Conservation (phyloP, 2,329 filamentous ascomycete genomes). For the Fusarium sp. region DNA sequence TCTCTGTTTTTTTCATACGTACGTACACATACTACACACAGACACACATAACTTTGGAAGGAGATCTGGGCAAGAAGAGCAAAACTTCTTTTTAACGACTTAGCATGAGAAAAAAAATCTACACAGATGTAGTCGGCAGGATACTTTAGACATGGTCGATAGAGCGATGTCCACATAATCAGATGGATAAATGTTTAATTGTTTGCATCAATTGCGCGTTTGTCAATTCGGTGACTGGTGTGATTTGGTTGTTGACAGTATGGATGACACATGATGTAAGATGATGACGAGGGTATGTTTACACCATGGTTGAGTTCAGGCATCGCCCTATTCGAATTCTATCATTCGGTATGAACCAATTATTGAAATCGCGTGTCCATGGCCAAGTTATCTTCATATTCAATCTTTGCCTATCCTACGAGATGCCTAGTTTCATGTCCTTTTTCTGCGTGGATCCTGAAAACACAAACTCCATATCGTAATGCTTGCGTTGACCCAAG, state of each 20-base stretch:
- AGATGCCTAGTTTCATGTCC: background rate
- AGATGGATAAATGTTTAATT: slow-evolving; percentile 43
- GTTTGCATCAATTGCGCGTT: slow-evolving; percentile 16
- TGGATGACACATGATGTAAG: too few species aligned
- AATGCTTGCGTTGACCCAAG: background rate
- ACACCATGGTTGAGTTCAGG: too few species aligned
- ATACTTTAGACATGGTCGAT: slow-evolving; percentile 44
- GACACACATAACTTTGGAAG: slow-evolving; percentile 29
- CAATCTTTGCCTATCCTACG: slow-evolving; percentile 10
- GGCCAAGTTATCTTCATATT: background rate
- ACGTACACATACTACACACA: slow-evolving; percentile 9
- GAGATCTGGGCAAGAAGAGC: slow-evolving; percentile 33
- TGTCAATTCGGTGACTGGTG: background rate
- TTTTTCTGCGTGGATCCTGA: background rate
- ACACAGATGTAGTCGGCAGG: slow-evolving; percentile 46
- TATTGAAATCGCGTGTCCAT: too few species aligned
- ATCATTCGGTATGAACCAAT: too few species aligned
- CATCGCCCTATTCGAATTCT: too few species aligned
- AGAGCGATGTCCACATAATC: slow-evolving; percentile 46
- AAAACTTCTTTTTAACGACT: slow-evolving; percentile 46
- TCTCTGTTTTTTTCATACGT: slow-evolving; percentile 25
- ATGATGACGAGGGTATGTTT: too few species aligned
- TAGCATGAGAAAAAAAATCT: slow-evolving; percentile 50
- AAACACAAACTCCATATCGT: slow-evolving; percentile 24
- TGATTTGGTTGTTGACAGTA: too few species aligned